Base-by-base conservation (phyloP, 2,329 filamentous ascomycete species). In the Colletotrichum gloeosporioides region DNA sequence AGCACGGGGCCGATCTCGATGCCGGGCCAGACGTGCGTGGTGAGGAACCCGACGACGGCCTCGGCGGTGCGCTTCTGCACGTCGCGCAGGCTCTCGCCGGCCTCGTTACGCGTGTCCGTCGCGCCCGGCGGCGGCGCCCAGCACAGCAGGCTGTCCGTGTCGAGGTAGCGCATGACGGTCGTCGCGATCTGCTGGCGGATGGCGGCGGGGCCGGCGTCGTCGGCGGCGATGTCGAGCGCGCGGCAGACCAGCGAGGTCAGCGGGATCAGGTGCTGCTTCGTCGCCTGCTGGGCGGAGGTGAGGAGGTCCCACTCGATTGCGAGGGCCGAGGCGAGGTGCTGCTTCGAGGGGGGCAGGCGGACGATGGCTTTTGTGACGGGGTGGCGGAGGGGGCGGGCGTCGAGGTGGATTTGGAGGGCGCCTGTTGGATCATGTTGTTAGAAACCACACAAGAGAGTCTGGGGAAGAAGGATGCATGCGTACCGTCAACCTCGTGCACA, bases 291-390 rank as follows among this genome's bases (percentile, higher is more conserved):
- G 4, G 94, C 92, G 16, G 94, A 95, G 29, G 93, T 90, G 77
- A 99, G 90, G 65, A 94, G 89, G 83, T 98, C 96, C 97, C 97
- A 99, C 88, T 99, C 97, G 61, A 98, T 87, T 4, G 96, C 97
- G 78, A 99, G 93, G 73, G 95, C 95, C 61, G 93, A 90, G 29
- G 96, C 96, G 53, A 99, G 93, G 81, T 95, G 91, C 36, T 92
- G 93, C 86, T 98, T 99, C 73, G 90, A 90, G 3, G 87, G 81
- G 0, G 97, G 96, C 32, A 99, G 81, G 3, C 90, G 91, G 80
- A 99, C 88, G 78, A 95, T 88, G 55, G 90, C 83, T 82, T 96
- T 95, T 69, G 93, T 93, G 75, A 91, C 89, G 1, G 93, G 94
- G 68, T 95, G 95, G 77, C 96, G 93, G 77, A 99, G 91, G 6